Conservation (phyloP, 257 asterid species). For the Forsythia suspensa region DNA sequence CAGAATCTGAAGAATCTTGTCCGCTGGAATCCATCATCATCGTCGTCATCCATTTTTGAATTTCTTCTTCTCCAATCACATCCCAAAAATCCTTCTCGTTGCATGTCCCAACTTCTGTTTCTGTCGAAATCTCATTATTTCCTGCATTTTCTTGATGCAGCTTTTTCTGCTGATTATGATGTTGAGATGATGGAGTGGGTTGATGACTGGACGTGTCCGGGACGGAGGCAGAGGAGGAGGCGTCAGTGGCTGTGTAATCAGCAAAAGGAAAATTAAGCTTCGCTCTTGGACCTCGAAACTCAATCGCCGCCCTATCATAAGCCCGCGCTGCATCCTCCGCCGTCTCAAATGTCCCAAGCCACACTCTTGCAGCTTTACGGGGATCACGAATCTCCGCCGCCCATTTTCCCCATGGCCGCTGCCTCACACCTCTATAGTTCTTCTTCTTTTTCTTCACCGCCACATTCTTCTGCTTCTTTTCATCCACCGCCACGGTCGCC, state of each 20-base stretch:
- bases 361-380: slow-evolving; percentile 73
- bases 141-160: slow-evolving; percentile 4
- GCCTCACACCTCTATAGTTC: slow-evolving; percentile 87
- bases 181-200: neutral
- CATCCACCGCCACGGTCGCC: neutral
- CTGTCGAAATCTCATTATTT: neutral
- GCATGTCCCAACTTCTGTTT: slow-evolving; percentile 27
- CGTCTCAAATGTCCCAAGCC: slow-evolving; percentile 86
- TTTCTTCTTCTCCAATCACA: slow-evolving; percentile 48
- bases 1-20: slow-evolving; percentile 53
- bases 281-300: slow-evolving; percentile 86
- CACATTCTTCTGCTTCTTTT: slow-evolving; percentile 24
- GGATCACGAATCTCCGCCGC: slow-evolving; percentile 94
- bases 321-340: slow-evolving; percentile 91
- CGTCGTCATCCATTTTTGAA: slow-evolving; percentile 58
- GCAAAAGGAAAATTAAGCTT: slow-evolving; percentile 76
- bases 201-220: slow-evolving; percentile 1
- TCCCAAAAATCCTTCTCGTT: slow-evolving; percentile 40
- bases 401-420: slow-evolving; percentile 98
- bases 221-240: slow-evolving; percentile 4
- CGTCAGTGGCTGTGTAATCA: slow-evolving; percentile 43
- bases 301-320: slow-evolving; percentile 79
- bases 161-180: neutral
- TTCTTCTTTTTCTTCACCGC: slow-evolving; percentile 49
- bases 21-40: slow-evolving; percentile 60